phyloP scores from a whole-genome alignment of 2,329 filamentous ascomycete genomes.

The Colletotrichum sp. region DNA sequence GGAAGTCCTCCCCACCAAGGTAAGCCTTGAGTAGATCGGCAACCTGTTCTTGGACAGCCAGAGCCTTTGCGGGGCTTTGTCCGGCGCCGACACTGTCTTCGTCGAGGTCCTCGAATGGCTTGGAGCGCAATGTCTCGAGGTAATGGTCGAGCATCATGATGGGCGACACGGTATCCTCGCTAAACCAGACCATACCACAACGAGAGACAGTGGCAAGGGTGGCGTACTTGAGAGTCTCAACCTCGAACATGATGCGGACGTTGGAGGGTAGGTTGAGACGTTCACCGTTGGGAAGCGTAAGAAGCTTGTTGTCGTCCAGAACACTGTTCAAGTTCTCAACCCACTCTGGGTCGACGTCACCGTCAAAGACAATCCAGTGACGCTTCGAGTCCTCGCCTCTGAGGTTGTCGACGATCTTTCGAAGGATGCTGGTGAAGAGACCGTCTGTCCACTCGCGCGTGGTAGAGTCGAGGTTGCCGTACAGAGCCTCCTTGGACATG shows the following conservation, averaged over 20 bases:
- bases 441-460: slow-evolving; percentile 99
- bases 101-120: slow-evolving; percentile 92
- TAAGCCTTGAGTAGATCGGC: slow-evolving; percentile 80
- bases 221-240: slow-evolving; percentile 96
- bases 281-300: slow-evolving; percentile 97
- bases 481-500: slow-evolving; percentile 98
- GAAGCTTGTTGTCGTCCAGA: slow-evolving; percentile 96
- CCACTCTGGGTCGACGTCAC: slow-evolving; percentile 99
- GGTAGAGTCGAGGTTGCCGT: slow-evolving; percentile 93
- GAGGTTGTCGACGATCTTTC: slow-evolving; percentile 98
- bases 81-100: slow-evolving; percentile 84
- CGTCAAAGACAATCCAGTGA: slow-evolving; percentile 99
- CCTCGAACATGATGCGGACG: slow-evolving; percentile 99
- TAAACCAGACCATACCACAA: slow-evolving; percentile 99
- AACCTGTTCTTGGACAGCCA: slow-evolving; percentile 78
- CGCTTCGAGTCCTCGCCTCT: slow-evolving; percentile 96
- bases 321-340: slow-evolving; percentile 99
- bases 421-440: slow-evolving; percentile 94
- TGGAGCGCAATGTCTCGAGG: slow-evolving; percentile 78
- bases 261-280: slow-evolving; percentile 93
- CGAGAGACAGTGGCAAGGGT: slow-evolving; percentile 98
- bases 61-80: slow-evolving; percentile 76
- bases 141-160: slow-evolving; percentile 94
- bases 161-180: slow-evolving; percentile 92
- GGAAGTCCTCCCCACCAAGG: slow-evolving; percentile 79